Conservation (phyloP, 1,139 yeast species). For the Debaryomyces sp. region DNA sequence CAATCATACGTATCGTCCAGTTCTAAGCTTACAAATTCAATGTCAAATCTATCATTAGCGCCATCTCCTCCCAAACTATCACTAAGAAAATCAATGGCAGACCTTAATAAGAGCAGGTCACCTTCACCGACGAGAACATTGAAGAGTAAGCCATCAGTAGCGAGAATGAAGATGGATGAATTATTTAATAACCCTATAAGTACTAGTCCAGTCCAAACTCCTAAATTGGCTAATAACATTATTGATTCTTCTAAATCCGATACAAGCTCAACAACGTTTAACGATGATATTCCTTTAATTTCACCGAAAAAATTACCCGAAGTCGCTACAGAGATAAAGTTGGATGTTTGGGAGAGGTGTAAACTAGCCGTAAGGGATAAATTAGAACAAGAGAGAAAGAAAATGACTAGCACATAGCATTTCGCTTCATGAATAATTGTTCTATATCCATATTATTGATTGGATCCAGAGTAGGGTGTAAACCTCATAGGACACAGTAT, state of each 20-base stretch:
- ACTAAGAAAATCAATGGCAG: slow-evolving; percentile 20
- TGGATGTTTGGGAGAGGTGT: slow-evolving; percentile 32
- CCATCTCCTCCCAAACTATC: slow-evolving; percentile 17
- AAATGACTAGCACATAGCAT: slow-evolving; percentile 1
- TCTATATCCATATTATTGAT: slow-evolving; percentile 5
- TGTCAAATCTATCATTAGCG: slow-evolving; percentile 2
- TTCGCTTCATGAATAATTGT: neutral
- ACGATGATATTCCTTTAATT: neutral
- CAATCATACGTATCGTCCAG: neutral
- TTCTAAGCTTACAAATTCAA: slow-evolving; percentile 5
- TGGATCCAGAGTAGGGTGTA: neutral
- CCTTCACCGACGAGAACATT: slow-evolving; percentile 18
- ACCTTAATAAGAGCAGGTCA: slow-evolving; percentile 14
- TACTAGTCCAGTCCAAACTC: slow-evolving; percentile 15
- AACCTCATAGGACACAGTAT: neutral
- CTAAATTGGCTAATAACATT: neutral
- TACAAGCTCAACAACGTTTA: slow-evolving; percentile 6
- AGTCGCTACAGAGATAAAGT: slow-evolving; percentile 2
- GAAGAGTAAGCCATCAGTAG: slow-evolving; percentile 26
- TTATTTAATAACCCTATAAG: slow-evolving; percentile 27
- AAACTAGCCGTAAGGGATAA: slow-evolving; percentile 27
- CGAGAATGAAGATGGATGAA: slow-evolving; percentile 26
- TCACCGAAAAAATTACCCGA: neutral
- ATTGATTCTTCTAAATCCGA: slow-evolving; percentile 3
- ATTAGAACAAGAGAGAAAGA: slow-evolving; percentile 21